phyloP scores from a whole-genome alignment of 495 filamentous ascomycete genomes.

The Penicillium taxi region DNA sequence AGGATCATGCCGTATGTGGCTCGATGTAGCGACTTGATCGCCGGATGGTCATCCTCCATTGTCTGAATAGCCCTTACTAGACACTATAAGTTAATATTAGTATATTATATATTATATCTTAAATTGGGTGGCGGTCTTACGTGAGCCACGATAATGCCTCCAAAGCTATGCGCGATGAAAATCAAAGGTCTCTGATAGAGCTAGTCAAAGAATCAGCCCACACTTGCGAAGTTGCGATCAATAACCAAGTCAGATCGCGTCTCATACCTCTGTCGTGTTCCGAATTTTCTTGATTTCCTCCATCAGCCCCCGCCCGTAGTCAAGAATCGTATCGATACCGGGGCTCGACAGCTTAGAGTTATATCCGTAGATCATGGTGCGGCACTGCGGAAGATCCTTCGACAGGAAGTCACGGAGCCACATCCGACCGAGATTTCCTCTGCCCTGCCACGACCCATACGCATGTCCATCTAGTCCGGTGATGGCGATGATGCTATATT shows the following conservation, averaged over 20 bases:
- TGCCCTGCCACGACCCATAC: constrained; percentile 29
- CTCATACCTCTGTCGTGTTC: constrained; percentile 9
- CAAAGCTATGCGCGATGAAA: constrained; percentile 27
- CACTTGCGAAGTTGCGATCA: background rate
- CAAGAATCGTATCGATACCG: constrained; percentile 11
- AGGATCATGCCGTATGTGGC: constrained; percentile 31
- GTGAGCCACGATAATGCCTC: constrained; percentile 24
- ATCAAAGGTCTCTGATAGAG: constrained; percentile 17
- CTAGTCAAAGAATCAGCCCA: constrained; percentile 4
- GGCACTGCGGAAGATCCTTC: constrained; percentile 20
- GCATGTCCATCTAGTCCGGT: constrained; percentile 10
- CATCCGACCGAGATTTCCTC: constrained; percentile 19
- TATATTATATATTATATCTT: too few species aligned
- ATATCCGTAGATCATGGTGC: constrained; percentile 33
- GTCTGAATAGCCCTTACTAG: constrained; percentile 21
- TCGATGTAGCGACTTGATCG: constrained; percentile 22
- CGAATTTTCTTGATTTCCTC: constrained; percentile 15
- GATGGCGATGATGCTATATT: constrained; percentile 27
- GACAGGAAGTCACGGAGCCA: constrained; percentile 33
- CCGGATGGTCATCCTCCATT: constrained; percentile 17
- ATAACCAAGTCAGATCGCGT: background rate
- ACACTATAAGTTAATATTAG: constrained; percentile 13
- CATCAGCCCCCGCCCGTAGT: constrained; percentile 21
- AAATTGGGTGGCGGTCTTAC: constrained; percentile 10
- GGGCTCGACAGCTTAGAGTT: constrained; percentile 21